Conservation (phyloP, 768 basidiomycete genomes). For the Pulveroboletus sp. region DNA sequence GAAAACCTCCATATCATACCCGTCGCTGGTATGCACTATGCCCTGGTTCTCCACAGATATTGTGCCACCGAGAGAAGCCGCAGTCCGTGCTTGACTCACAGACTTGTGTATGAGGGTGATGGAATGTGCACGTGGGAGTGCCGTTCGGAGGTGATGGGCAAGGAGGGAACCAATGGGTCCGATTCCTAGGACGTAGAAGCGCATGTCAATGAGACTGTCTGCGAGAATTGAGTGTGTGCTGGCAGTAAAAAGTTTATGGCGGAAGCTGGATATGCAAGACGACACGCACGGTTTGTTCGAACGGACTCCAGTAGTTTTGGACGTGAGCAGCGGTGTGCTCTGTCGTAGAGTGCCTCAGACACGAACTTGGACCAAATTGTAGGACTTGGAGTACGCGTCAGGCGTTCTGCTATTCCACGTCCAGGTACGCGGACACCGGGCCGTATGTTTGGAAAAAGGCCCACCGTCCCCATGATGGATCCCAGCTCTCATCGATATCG, state of each 20-base stretch:
- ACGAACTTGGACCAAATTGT: too few relatives aligned
- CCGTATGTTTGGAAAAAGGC: conserved; percentile 11
- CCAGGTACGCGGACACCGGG: background rate
- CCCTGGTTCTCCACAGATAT: conserved; percentile 52
- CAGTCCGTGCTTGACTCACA: conserved; percentile 33
- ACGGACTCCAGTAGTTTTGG: too few relatives aligned
- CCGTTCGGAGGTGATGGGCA: conserved; percentile 69
- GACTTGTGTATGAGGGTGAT: conserved; percentile 70
- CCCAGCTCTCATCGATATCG: conserved; percentile 9
- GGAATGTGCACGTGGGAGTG: conserved; percentile 45
- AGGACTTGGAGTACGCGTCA: too few relatives aligned
- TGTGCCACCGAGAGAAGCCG: conserved; percentile 30
- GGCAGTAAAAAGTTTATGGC: background rate
- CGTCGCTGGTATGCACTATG: conserved; percentile 35
- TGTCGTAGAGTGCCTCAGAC: too few relatives aligned
- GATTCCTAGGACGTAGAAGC: conserved; percentile 71
- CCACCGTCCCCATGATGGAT: background rate
- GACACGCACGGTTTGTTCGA: background rate
- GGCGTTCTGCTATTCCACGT: too few relatives aligned
- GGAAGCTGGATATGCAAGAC: background rate
- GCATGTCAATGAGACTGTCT: conserved; percentile 35
- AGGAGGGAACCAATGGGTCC: conserved; percentile 82
- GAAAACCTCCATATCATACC: conserved; percentile 51
- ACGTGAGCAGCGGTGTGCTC: too few relatives aligned
- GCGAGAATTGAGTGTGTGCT: background rate